phyloP scores from a whole-genome alignment of 345 rosid genomes.

The Erodium maritimum region DNA sequence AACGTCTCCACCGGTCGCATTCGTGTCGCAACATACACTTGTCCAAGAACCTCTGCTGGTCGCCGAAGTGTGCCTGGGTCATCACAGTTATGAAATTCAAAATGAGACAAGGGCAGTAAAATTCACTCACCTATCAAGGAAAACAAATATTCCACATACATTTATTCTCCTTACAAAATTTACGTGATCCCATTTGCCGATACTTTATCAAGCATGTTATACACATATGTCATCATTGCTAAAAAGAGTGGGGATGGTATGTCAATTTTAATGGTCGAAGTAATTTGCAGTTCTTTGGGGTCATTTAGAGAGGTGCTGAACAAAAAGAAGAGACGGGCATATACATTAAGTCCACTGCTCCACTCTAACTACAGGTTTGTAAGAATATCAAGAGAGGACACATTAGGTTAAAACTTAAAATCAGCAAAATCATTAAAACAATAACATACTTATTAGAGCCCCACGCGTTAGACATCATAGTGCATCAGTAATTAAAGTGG shows the following conservation, averaged over 20 bases:
- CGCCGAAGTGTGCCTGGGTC: slow-evolving; percentile 63
- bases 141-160: background rate
- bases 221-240: background rate
- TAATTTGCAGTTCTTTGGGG: background rate
- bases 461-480: background rate
- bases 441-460: background rate
- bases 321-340: background rate
- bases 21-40: slow-evolving; percentile 87
- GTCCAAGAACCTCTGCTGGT: slow-evolving; percentile 99
- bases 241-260: background rate
- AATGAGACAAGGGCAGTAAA: slow-evolving; percentile 1
- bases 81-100: slow-evolving; percentile 11
- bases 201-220: background rate
- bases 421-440: background rate
- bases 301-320: background rate
- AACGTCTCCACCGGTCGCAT: slow-evolving; percentile 79
- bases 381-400: background rate
- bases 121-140: slow-evolving; percentile 9
- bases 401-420: background rate
- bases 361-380: background rate
- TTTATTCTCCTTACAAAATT: background rate
- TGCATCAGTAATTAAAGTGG: background rate
- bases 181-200: background rate
- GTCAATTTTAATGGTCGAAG: background rate
- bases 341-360: background rate